Evolutionary conservation across 2,329 filamentous ascomycete genomes (phyloP).

Genomic region (Calonectria pseudoreteaudii): DNA sequence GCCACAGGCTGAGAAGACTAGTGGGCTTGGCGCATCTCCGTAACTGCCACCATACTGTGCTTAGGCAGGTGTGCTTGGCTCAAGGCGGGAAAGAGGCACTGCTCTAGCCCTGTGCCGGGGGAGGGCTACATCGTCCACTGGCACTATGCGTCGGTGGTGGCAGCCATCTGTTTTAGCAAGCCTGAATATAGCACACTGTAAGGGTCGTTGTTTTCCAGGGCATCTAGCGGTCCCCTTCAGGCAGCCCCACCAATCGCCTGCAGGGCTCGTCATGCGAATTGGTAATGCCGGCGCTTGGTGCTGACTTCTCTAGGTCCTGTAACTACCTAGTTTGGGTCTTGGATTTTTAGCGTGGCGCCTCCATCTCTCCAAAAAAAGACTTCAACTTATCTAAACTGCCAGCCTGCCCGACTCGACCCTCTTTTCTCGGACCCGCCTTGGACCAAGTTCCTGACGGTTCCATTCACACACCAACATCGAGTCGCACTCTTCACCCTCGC

Average conservation of each 20-base stretch:
- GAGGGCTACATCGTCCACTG: not conserved
- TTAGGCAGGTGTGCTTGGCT: not conserved
- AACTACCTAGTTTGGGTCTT: not conserved
- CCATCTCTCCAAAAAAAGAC: conserved; percentile 16
- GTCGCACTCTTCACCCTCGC: not conserved
- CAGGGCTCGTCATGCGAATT: not conserved
- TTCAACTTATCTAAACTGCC: conserved; percentile 4
- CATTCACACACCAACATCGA: conserved; percentile 19
- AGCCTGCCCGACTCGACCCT: conserved; percentile 7
- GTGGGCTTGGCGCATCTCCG: conserved; percentile 11
- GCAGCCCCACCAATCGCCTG: not conserved
- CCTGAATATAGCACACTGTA: conserved; percentile 5
- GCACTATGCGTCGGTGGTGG: not conserved
- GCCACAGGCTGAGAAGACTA: not conserved
- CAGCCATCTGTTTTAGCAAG: not conserved
- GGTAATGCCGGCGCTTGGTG: not conserved
- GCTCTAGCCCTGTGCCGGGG: not conserved
- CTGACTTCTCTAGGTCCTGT: conserved; percentile 2
- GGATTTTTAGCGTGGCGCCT: conserved; percentile 16
- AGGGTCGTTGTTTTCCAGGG: not conserved
- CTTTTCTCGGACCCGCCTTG: conserved; percentile 13
- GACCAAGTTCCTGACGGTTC: conserved; percentile 18
- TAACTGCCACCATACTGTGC: not conserved
- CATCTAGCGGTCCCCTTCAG: not conserved
- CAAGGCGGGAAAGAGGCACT: not conserved